Base-by-base conservation (phyloP, 2,329 filamentous ascomycete species). In the Penicillium sp. region DNA sequence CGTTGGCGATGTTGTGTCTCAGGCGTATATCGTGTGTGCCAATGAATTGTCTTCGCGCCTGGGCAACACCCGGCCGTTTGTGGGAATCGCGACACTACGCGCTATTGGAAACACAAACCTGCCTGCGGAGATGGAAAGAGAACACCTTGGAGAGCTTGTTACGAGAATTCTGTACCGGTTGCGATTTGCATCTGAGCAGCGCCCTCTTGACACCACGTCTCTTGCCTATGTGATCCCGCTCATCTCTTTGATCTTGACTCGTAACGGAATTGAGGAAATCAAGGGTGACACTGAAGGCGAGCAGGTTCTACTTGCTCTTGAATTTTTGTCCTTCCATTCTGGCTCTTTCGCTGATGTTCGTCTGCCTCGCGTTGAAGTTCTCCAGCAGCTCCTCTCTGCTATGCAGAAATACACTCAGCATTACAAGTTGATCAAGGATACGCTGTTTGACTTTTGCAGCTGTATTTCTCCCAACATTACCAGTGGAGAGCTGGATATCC, bases 351-450 rank as follows among this genome's bases (percentile, higher is more conserved):
- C 82, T 27, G 87, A 95, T 60, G 77, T 81, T 44, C 81, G 84
- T 28, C 79, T 96, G 24, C 90, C 92, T 27, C 84, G 93, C 7
- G 78, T 81, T 44, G 82, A 90, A 50, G 77, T 95, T 32, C 70
- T 97, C 3, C 75, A 81, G 2, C 78, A 81, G 3, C 76, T 98
- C 32, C 84, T 95, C 49, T 77, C 77, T 39, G 86, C 90, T 1
- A 95, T 98, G 88, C 88, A 95, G 66, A 81, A 75, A 52, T 95
- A 95, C 68, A 86, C 84, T 39, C 90, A 95, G 64, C 93, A 98
- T 70, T 96, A 96, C 75, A 95, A 95, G 71, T 77, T 91, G 50
- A 83, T 96, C 72, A 95, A 92, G 68, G 93, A 98, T 70, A 95
- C 89, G 63, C 81, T 98, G 55, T 80, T 87, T 46, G 89, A 97